Evolutionary conservation across 805 yeast species (phyloP).

Genomic region (Saccharomyces jurei): DNA sequence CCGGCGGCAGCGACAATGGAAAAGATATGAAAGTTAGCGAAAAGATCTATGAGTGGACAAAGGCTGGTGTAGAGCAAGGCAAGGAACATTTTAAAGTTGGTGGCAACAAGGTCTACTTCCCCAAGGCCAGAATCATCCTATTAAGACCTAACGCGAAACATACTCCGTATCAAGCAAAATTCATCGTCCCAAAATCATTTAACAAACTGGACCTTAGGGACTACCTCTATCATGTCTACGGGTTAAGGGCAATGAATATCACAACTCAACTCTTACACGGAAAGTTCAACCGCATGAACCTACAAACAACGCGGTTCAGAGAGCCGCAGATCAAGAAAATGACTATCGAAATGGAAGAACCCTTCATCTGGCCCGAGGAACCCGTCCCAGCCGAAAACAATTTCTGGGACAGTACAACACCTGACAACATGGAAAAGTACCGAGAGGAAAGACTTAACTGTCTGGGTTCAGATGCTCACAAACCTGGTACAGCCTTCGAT

Average conservation of each 20-base stretch:
- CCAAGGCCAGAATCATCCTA: conserved; percentile 72
- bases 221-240: conserved; percentile 83
- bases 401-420: conserved; percentile 34
- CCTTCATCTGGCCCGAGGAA: conserved; percentile 88
- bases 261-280: conserved; percentile 81
- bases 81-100: conserved; percentile 81
- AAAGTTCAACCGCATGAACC: conserved; percentile 52
- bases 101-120: conserved; percentile 67
- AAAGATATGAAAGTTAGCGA: conserved; percentile 13
- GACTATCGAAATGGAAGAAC: conserved; percentile 94
- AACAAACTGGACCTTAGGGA: conserved; percentile 93
- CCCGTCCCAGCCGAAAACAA: conserved; percentile 34
- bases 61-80: conserved; percentile 50
- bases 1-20: background rate
- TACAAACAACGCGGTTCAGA: conserved; percentile 61
- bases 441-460: conserved; percentile 40
- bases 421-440: conserved; percentile 42
- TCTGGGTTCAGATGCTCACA: conserved; percentile 57
- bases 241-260: conserved; percentile 79
- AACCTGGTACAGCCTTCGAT: conserved; percentile 64
- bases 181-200: conserved; percentile 87
- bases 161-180: conserved; percentile 95
- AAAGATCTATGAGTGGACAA: conserved; percentile 29
- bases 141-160: conserved; percentile 92
- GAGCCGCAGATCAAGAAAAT: conserved; percentile 81